A percentile compares a stretch with the other conserved stretches of the same genome.
Conservation (phyloP, 495 filamentous ascomycete species). For the Talaromyces stipitatus region DNA sequence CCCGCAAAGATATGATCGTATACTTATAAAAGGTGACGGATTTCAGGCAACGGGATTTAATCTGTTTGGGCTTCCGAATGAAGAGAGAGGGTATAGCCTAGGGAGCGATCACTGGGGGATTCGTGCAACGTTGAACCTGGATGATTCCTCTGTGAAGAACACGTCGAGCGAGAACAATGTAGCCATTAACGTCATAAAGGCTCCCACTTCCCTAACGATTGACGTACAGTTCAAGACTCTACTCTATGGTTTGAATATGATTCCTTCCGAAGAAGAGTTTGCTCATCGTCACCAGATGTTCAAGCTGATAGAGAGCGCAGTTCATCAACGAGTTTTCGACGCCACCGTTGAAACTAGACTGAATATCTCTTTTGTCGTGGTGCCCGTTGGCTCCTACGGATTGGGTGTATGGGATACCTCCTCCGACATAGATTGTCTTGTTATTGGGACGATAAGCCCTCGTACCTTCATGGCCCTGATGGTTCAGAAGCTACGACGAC, state of each 20-base stretch:
- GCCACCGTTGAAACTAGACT: background rate
- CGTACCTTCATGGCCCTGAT: constrained; percentile 48
- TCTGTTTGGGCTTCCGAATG: constrained; percentile 37
- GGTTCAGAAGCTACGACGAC: constrained; percentile 38
- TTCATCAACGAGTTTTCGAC: background rate
- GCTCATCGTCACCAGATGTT: constrained; percentile 2
- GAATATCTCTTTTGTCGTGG: constrained; percentile 33
- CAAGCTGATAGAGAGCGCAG: background rate
- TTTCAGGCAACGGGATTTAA: constrained; percentile 32
- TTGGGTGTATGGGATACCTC: constrained; percentile 45
- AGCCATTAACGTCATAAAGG: background rate
- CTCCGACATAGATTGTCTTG: constrained; percentile 53
- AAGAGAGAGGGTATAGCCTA: constrained; percentile 14
- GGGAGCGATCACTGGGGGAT: constrained; percentile 54
- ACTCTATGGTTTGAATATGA: background rate
- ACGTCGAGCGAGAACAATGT: background rate
- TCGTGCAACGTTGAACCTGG: constrained; percentile 26
- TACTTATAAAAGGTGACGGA: constrained; percentile 21
- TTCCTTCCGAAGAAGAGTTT: constrained; percentile 3
- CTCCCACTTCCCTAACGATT: background rate
- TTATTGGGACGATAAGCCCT: constrained; percentile 46
- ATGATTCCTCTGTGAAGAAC: background rate
- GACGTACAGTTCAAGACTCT: background rate
- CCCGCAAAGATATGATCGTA: constrained; percentile 53
- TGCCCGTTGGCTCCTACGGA: constrained; percentile 54